Percentiles rank a stretch among this genome's conserved stretches.
Conservation (phyloP, 129 eudicot genomes). For the Flaveria linearis region DNA sequence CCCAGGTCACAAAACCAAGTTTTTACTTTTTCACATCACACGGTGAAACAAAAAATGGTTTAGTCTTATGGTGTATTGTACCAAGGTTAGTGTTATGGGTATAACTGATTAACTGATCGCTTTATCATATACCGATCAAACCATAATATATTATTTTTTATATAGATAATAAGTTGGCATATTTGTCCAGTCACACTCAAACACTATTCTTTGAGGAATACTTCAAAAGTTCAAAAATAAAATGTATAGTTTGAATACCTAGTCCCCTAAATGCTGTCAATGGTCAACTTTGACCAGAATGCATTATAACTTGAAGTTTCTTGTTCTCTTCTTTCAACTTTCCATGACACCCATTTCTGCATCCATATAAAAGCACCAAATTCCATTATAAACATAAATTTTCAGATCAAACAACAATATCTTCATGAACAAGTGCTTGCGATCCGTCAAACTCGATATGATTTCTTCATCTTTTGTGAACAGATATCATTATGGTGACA, state of each 20-base stretch:
- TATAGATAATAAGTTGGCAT: neutral
- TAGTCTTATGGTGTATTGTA: no score
- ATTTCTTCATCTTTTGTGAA: conserved; percentile 19
- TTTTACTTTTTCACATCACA: no score
- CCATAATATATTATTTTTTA: neutral
- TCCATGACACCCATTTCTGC: conserved; percentile 5
- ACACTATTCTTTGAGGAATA: neutral
- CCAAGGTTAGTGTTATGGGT: no score
- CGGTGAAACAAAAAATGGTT: no score
- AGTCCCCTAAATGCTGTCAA: conserved; percentile 15
- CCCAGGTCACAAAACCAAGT: no score
- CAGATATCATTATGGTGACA: conserved; percentile 14
- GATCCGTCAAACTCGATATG: neutral
- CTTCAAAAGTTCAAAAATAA: neutral
- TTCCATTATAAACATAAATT: neutral
- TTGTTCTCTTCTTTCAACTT: conserved; percentile 24
- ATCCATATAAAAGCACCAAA: conserved; percentile 17
- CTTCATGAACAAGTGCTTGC: neutral
- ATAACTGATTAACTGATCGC: no score
- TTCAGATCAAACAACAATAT: neutral
- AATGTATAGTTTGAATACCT: neutral
- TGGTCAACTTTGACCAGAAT: conserved; percentile 29
- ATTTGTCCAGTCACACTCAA: conserved; percentile 20
- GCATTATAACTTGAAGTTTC: conserved; percentile 25
- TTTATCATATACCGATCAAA: neutral